A percentile compares a stretch with the other conserved stretches of the same genome.
phyloP scores from a whole-genome alignment of 2,329 filamentous ascomycete genomes.

The Mycosphaerella sp. region DNA sequence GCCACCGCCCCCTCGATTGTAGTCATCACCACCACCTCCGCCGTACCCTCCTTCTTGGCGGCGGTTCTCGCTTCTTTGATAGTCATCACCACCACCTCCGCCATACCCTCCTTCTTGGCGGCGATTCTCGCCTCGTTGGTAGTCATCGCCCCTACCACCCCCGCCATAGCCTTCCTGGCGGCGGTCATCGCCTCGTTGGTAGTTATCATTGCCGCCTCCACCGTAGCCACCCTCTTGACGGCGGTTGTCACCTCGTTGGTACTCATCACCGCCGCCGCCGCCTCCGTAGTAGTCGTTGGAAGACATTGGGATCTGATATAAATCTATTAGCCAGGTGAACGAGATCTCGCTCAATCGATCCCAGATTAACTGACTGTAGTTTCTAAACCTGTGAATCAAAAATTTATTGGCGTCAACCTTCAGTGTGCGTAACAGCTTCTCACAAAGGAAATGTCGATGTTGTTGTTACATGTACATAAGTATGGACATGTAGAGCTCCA shows the following conservation, averaged over 20 bases:
- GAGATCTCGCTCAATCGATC: not conserved
- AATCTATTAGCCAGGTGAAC: not conserved
- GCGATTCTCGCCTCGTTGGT: slow-evolving; percentile 15
- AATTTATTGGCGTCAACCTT: not conserved
- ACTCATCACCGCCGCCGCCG: slow-evolving; percentile 18
- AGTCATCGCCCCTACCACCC: slow-evolving; percentile 17
- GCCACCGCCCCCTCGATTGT: slow-evolving; percentile 13
- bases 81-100: slow-evolving; percentile 7
- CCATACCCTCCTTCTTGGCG: slow-evolving; percentile 15
- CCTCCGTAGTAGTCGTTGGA: slow-evolving; percentile 26
- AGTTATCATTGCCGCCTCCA: slow-evolving; percentile 19
- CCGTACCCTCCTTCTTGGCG: slow-evolving; percentile 6
- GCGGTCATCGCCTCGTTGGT: slow-evolving; percentile 16
- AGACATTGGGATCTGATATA: slow-evolving; percentile 19
- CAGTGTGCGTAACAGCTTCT: not conserved
- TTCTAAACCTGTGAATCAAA: not conserved
- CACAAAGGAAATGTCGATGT: no score
- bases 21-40: slow-evolving; percentile 14
- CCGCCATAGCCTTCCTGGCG: slow-evolving; percentile 15
- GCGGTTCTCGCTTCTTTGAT: not conserved
- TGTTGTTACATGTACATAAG: no score
- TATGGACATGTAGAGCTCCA: not conserved
- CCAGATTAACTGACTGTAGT: not conserved
- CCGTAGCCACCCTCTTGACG: slow-evolving; percentile 9
- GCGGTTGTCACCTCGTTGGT: slow-evolving; percentile 12